Evolutionary conservation across 2,329 filamentous ascomycete genomes (phyloP).

Genomic region (Grosmannia penicillata): DNA sequence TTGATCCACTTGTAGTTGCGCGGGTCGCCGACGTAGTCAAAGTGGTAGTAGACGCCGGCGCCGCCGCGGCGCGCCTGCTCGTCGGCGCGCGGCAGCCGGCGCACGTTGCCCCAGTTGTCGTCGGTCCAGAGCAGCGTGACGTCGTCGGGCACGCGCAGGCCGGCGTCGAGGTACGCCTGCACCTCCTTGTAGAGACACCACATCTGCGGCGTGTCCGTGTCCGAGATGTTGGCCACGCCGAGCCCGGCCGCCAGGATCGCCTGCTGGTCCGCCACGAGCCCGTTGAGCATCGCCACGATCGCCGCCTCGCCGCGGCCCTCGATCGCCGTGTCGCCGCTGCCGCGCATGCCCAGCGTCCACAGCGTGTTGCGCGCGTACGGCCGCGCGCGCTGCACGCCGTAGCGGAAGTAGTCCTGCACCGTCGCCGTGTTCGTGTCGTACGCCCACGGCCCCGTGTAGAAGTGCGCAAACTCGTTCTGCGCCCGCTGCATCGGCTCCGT

Average conservation of each 20-base stretch:
- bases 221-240: conserved; percentile 29
- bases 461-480: conserved; percentile 38
- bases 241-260: conserved; percentile 42
- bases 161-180: conserved; percentile 51
- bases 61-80: conserved; percentile 46
- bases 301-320: conserved; percentile 36
- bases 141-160: conserved; percentile 47
- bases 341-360: conserved; percentile 58
- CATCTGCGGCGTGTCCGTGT: conserved; percentile 45
- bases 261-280: conserved; percentile 45
- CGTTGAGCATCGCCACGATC: conserved; percentile 43
- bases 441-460: conserved; percentile 49
- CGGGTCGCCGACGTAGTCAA: conserved; percentile 35
- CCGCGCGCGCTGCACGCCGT: conserved; percentile 49
- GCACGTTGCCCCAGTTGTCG: conserved; percentile 54
- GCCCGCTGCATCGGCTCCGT: conserved; percentile 14
- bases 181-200: conserved; percentile 68
- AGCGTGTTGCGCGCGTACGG: conserved; percentile 49
- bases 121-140: conserved; percentile 55
- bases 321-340: conserved; percentile 50
- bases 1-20: conserved; percentile 46
- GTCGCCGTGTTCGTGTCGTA: conserved; percentile 56
- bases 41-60: conserved; percentile 51
- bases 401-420: conserved; percentile 53
- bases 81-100: conserved; percentile 42